Base-by-base conservation (phyloP, 2,329 filamentous ascomycete genomes). In the Fusarium irregulare region DNA sequence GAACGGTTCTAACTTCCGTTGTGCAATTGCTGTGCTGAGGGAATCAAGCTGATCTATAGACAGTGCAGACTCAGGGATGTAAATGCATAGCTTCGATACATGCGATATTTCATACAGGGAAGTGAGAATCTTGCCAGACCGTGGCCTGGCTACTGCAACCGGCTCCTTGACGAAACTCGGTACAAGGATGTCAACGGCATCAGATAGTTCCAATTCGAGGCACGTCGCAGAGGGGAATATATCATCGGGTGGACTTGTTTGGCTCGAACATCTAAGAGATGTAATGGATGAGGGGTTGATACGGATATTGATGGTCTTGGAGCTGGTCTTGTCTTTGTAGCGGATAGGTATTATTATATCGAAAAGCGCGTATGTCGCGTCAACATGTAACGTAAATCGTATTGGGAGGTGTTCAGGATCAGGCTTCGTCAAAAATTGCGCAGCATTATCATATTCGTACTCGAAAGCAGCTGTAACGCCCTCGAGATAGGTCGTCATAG, bases 111-210 rank as follows among this genome's bases (percentile, higher is more conserved):
- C 50, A 7, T 44, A 44, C 3, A 44, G 1, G 3, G 51, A 54
- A 28, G 30, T 18, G 11, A 54, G 51, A 3, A 54, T 25, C 40
- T 14, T 32, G 10, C 51, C 40, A 5, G 51, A 54, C 14, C 40
- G 40, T 25, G 6, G 4, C 14, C 51, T 44, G 27, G 51, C 40
- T 34, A 6, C 40, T 20, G 14, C 27, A 4, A 44, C 51, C 1
- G 27, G 40, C 27, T 54, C 40, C 16, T 44, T 44, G 2, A 54
- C 30, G 6, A 54, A 13, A 20, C 16, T 44, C 4, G 51, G 51
- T 25, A 54, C 9, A 7, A 44, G 51, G 1, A 54, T 20, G 6
- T 5, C 0, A 2, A n/a, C 4, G 20, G 27, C 0, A 5, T 32
- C 40, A 4, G 2, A 7, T 0, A 54, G 40, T 32, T 25, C 3